Conservation (phyloP, 495 filamentous ascomycete species). For the Letharia lupina region DNA sequence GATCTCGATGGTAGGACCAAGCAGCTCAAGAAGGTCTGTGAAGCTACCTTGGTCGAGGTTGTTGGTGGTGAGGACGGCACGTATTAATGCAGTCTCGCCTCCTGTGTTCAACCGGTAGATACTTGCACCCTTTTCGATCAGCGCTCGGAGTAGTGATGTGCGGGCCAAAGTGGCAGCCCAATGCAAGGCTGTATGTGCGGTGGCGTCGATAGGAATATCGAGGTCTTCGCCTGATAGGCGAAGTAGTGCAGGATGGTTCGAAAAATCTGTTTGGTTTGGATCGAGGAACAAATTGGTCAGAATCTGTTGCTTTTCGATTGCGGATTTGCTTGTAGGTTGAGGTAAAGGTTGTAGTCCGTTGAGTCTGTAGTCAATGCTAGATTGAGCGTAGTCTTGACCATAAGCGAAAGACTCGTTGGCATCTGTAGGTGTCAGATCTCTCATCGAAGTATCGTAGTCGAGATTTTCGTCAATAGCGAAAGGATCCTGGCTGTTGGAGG, state of each 20-base stretch:
- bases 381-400: conserved; percentile 45
- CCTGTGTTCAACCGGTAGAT: conserved; percentile 78
- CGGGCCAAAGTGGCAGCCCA: conserved; percentile 97
- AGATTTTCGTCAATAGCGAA: conserved; percentile 24
- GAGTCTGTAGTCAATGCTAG: conserved; percentile 45
- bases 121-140: conserved; percentile 74
- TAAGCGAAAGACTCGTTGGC: conserved; percentile 78
- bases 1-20: conserved; percentile 86
- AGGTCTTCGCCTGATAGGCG: conserved; percentile 74
- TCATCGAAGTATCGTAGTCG: conserved; percentile 39
- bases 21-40: conserved; percentile 75
- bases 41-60: conserved; percentile 76
- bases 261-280: conserved; percentile 52
- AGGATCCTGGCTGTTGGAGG: conserved; percentile 42
- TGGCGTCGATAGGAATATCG: conserved; percentile 80
- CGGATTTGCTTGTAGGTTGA: conserved; percentile 53
- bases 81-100: conserved; percentile 87
- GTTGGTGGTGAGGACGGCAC: conserved; percentile 80
- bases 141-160: conserved; percentile 64
- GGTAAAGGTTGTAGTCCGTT: conserved; percentile 62
- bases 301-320: conserved; percentile 64
- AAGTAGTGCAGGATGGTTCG: conserved; percentile 54
- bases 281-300: conserved; percentile 87
- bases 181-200: conserved; percentile 81
- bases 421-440: conserved; percentile 68